Conservation (phyloP, 257 asterid genomes). For the Handroanthus guayacan region DNA sequence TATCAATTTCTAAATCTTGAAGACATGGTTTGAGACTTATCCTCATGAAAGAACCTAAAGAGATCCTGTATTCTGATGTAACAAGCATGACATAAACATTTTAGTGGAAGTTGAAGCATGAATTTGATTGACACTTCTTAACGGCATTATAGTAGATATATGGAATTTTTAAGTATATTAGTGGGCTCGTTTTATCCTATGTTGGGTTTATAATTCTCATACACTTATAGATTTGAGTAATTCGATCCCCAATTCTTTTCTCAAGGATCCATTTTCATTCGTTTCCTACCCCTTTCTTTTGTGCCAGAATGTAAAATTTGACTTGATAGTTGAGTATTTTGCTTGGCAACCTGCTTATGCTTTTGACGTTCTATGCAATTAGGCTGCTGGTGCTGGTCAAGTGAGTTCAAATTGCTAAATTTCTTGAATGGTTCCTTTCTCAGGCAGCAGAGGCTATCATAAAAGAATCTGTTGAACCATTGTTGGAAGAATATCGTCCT, state of each 20-base stretch:
- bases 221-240: not conserved
- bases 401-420: constrained; percentile 24
- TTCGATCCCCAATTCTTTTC: constrained; percentile 11
- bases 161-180: not conserved
- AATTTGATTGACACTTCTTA: constrained; percentile 4
- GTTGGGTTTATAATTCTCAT: constrained; percentile 2
- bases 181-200: not conserved
- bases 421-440: constrained; percentile 39
- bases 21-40: not conserved
- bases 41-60: not conserved
- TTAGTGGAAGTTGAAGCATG: not conserved
- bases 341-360: constrained; percentile 13
- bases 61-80: constrained; percentile 3
- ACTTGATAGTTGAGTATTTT: constrained; percentile 19
- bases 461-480: constrained; percentile 93
- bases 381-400: constrained; percentile 19
- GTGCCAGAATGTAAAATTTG: constrained; percentile 2
- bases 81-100: not conserved
- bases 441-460: constrained; percentile 99
- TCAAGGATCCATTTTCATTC: not conserved
- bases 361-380: constrained; percentile 15
- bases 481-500: constrained; percentile 95
- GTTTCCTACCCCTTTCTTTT: not conserved
- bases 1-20: not conserved
- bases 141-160: not conserved